Evolutionary conservation across 805 yeast genomes (phyloP).

Genomic region (Metschnikowia kofuensis): DNA sequence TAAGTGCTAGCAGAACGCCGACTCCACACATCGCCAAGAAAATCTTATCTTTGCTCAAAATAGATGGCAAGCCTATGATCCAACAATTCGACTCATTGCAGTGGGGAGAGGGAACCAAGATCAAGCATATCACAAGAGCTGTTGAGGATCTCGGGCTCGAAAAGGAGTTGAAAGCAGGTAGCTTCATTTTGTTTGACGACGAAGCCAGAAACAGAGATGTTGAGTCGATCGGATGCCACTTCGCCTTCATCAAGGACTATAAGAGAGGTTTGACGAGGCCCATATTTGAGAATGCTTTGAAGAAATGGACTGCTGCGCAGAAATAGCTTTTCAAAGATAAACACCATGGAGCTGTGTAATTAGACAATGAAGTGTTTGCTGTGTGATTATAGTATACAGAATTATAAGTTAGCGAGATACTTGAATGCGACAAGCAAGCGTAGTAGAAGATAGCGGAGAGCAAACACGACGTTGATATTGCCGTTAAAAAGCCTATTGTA

Average conservation of each 20-base stretch:
- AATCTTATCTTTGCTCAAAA: constrained; percentile 50
- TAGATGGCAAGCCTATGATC: constrained; percentile 53
- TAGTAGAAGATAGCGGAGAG: constrained; percentile 7
- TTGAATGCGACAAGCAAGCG: constrained; percentile 6
- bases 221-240: constrained; percentile 63
- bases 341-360: not conserved
- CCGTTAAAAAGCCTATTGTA: constrained; percentile 23
- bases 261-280: constrained; percentile 53
- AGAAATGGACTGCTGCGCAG: constrained; percentile 23
- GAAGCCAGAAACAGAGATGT: constrained; percentile 79
- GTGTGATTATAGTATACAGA: constrained; percentile 1
- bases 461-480: constrained; percentile 4
- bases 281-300: constrained; percentile 46
- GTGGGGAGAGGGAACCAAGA: constrained; percentile 68
- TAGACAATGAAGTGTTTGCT: not conserved
- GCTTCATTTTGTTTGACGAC: constrained; percentile 65
- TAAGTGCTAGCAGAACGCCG: constrained; percentile 77
- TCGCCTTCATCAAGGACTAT: constrained; percentile 61
- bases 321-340: not conserved
- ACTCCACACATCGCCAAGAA: constrained; percentile 75
- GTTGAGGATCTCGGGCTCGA: constrained; percentile 46
- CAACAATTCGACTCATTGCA: constrained; percentile 55
- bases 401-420: constrained; percentile 4
- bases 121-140: constrained; percentile 51
- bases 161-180: constrained; percentile 42